A percentile compares a stretch with the other conserved stretches of the same genome.
These are phyloP conservation scores for Aegilops tauschii DNA, from an alignment of 176 grass and related monocot species.

Conservation along the genomic window DNA sequence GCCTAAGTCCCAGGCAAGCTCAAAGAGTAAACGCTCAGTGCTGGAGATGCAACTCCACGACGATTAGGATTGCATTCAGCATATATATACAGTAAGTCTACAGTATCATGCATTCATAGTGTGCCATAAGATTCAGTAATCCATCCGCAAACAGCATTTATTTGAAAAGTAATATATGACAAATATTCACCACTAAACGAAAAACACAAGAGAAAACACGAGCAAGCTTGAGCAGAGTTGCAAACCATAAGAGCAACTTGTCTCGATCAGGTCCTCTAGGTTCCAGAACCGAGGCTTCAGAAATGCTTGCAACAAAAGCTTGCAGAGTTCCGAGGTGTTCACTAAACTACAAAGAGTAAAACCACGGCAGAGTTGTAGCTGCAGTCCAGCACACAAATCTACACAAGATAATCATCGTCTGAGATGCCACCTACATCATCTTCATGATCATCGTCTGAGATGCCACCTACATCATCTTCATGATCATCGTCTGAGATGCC, in stretches of 20 bases:
- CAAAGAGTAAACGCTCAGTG: not conserved
- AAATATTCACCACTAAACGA: not conserved
- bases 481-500: not conserved
- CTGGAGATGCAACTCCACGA: not conserved
- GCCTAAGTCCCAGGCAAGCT: not conserved
- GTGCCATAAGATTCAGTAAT: not conserved
- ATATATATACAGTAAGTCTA: not conserved
- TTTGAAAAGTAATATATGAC: not conserved
- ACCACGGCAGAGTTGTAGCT: not conserved
- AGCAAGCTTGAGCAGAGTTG: not conserved
- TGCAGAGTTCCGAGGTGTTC: not conserved
- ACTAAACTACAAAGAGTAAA: not conserved
- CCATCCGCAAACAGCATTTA: not conserved
- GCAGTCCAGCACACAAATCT: constrained; percentile 7
- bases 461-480: constrained; percentile 22
- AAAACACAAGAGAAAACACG: not conserved
- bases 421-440: constrained; percentile 16
- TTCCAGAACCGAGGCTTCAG: not conserved
- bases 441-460: constrained; percentile 10
- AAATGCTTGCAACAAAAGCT: not conserved
- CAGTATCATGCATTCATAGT: not conserved
- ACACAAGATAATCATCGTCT: constrained; percentile 10
- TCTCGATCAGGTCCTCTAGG: not conserved
- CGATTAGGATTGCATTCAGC: not conserved
- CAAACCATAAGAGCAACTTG: not conserved